Evolutionary conservation across 2,329 filamentous ascomycete genomes (phyloP).

Genomic region (Botrytis tulipae): DNA sequence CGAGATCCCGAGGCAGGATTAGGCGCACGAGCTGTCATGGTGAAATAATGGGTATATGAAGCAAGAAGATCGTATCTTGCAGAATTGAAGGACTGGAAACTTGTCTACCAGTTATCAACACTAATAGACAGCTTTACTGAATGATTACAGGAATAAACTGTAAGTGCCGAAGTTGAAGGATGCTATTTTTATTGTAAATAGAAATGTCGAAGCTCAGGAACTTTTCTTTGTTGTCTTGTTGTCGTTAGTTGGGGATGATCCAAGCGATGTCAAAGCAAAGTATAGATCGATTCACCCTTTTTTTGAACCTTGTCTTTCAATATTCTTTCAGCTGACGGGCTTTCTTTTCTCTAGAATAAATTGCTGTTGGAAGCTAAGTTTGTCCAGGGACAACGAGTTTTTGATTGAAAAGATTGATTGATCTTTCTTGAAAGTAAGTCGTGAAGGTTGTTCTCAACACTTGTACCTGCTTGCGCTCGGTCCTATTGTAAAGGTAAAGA

Average conservation of each 20-base stretch:
- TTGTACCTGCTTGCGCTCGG: slow-evolving; percentile 31
- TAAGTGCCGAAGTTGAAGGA: neutral
- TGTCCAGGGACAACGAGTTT: neutral
- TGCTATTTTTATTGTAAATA: slow-evolving; percentile 7
- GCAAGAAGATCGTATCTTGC: slow-evolving; percentile 1
- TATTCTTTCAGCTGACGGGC: slow-evolving; percentile 3
- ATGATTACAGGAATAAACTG: neutral
- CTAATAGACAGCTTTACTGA: neutral
- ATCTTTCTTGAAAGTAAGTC: neutral
- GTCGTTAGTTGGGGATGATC: slow-evolving; percentile 6
- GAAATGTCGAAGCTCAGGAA: slow-evolving; percentile 2
- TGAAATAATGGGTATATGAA: slow-evolving; percentile 13
- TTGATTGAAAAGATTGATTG: neutral
- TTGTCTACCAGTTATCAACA: slow-evolving; percentile 10
- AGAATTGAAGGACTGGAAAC: slow-evolving; percentile 2
- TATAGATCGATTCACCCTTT: slow-evolving; percentile 6
- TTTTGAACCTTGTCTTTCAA: slow-evolving; percentile 1
- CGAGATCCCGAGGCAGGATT: slow-evolving; percentile 58
- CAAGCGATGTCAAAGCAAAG: slow-evolving; percentile 20
- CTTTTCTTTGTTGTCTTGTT: slow-evolving; percentile 23
- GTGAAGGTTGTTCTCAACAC: slow-evolving; percentile 6
- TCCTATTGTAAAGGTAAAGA: slow-evolving; percentile 27
- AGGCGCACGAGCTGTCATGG: slow-evolving; percentile 50
- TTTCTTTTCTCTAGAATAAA: neutral
- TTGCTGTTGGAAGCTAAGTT: neutral